Base-by-base conservation (phyloP, 805 yeast species). In the Yamadazyma sp. region DNA sequence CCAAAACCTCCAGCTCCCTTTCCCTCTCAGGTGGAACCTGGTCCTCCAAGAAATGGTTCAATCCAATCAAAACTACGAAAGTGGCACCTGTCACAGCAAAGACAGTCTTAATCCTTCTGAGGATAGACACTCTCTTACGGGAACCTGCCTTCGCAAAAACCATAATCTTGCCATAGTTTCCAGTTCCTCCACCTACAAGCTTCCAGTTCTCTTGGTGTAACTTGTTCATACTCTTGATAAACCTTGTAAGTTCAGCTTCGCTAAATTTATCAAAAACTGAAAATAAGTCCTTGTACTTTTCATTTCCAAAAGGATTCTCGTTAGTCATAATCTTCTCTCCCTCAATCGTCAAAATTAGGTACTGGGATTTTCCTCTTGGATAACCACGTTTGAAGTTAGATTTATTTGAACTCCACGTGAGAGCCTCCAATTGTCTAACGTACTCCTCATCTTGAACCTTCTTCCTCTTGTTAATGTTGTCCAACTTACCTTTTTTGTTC, bases 191-290 rank as follows among this genome's bases (percentile, higher is more conserved):
- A 3, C 80, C 85, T 22, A 78, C 60, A n/a, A 80, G 62, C 38
- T 58, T 65, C 84, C 83, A 82, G 9, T 67, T 67, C 15, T 56
- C 53, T 16, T 53, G 57, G 37, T 76, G 74, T 28, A 79, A 59
- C 41, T 57, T 65, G 32, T 62, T 65, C 6, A 80, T 57, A 6
- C 49, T 41, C 13, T 60, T 58, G 32, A 66, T 53, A 19, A 63
- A 61, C 11, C 45, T 34, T 16, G 58, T 63, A 28, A 71, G 60
- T 9, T 68, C 64, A 1, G 40, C 25, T 22, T 69, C 65, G 5
- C 51, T 40, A 31, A 77, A 53, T 9, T 55, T 57, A 17, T 59
- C 57, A 32, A 74, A 59, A 18, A 72, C 54, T 4, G 63, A 50
- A 27, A 73, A 61, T 37, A 73, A 51, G 41, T 73, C 78, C n/a